Percentiles rank a stretch among this genome's conserved stretches.
Evolutionary conservation across 768 basidiomycete species (phyloP).

Genomic region (Daedalea quercina): DNA sequence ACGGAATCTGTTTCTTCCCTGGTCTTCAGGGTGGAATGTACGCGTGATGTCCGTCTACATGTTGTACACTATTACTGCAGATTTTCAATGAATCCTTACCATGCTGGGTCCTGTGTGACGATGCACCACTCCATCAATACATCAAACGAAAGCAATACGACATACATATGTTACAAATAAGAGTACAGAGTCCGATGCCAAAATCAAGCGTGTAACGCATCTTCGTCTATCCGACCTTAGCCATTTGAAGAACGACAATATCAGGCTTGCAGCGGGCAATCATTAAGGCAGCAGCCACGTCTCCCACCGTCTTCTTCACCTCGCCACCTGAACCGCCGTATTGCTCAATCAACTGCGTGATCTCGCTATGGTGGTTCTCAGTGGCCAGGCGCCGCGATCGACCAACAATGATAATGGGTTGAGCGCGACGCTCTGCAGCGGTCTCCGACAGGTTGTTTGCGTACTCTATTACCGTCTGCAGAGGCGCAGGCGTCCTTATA

Average conservation of each 20-base stretch:
- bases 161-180: constrained; percentile 7
- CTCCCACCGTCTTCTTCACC: constrained; percentile 79
- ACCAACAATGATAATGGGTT: constrained; percentile 62
- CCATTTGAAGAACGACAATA: constrained; percentile 64
- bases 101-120: no score
- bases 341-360: constrained; percentile 55
- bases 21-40: background rate
- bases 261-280: constrained; percentile 51
- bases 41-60: background rate
- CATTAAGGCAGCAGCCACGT: constrained; percentile 74
- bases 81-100: no score
- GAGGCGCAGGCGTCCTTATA: constrained; percentile 45
- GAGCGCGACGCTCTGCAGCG: constrained; percentile 20
- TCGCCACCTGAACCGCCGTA: constrained; percentile 50
- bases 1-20: background rate
- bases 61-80: no score
- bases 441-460: constrained; percentile 24
- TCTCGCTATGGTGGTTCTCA: constrained; percentile 66
- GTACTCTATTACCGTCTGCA: constrained; percentile 46
- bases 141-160: no score
- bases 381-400: constrained; percentile 69
- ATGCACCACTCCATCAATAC: no score
- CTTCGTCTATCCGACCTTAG: background rate
- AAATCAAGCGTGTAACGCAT: background rate
- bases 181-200: background rate